Evolutionary conservation across 371 early-diverging fungal species (phyloP), one percentile per base, ranked within the genome.

Genomic region (Dichotomocladium elegans): DNA sequence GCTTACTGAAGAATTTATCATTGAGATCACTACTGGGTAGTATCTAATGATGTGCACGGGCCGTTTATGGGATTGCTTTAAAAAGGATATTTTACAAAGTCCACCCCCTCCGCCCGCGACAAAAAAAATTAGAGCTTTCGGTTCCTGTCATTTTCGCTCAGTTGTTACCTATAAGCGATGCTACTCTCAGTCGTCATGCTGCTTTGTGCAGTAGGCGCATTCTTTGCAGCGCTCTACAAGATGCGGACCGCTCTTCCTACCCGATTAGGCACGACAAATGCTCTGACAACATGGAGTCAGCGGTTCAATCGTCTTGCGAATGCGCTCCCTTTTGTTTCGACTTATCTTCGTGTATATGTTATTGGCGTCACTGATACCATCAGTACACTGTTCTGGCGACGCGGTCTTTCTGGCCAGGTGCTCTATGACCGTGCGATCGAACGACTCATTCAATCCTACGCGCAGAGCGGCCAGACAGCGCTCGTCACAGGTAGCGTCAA

Each of bases 331-430:
- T 9, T 33, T 3, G 35, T 58, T 3, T 37, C 59, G 17, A 31
- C 53, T 17, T 53, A 41, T 2, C 8, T 62, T 12, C 58, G 58
- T 34, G 67, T 69, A 0, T 73, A 73, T 41, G 24, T 60, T 0
- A 49, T 73, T 41, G 73, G 73, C 7, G 53, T 69, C 1, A 27
- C 63, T 3, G 73, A 73, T 25, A 67, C 70, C 0, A 24, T 69
- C 4, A 41, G 59, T 31, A 73, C 62, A 30, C 52, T 61, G 2
- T 15, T 60, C 1, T 69, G 57, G 40, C 58, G 60, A 28, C 52
- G 73, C 9, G 66, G 58, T 21, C 14, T 48, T 14, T 15, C 17
- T 30, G 49, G 26, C 21, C 31, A 26, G 2, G 11, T 37, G 21
- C 21, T 37, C 17, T 37, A 37, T 9, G 21, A 37, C 17, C 17